Evolutionary conservation across 148 eudicot species (phyloP).

Genomic region (Amaranthus cruentus): DNA sequence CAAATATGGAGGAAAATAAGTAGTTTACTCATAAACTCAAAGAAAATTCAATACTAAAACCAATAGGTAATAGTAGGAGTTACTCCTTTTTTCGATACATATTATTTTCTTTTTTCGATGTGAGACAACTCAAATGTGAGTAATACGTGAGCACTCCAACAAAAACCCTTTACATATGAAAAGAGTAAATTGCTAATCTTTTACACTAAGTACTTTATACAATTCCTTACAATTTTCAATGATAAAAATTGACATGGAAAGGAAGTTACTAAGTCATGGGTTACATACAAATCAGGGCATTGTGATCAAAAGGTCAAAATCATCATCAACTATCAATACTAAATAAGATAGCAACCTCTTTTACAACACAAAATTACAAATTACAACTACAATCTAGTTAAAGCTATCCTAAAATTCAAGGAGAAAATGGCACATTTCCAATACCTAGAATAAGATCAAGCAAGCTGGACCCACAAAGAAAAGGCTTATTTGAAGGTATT

Average conservation of each 20-base stretch:
- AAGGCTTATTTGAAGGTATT: slow-evolving; percentile 48
- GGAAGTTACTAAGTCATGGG: neutral
- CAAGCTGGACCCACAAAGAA: slow-evolving; percentile 54
- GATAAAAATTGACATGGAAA: neutral
- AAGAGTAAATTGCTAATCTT: no score
- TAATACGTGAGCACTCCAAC: no score
- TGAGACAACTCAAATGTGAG: no score
- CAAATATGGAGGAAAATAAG: no score
- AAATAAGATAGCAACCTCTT: slow-evolving; percentile 11
- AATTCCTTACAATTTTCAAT: no score
- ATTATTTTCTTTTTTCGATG: no score
- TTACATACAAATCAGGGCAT: neutral
- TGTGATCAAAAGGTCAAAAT: slow-evolving; percentile 11
- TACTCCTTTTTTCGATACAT: no score
- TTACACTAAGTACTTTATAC: no score
- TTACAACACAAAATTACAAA: slow-evolving; percentile 6
- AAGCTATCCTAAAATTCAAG: slow-evolving; percentile 17
- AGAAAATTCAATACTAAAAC: no score
- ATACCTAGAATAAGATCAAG: slow-evolving; percentile 19
- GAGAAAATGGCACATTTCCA: slow-evolving; percentile 27
- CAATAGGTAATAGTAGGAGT: no score
- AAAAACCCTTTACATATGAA: no score
- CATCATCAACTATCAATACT: slow-evolving; percentile 10
- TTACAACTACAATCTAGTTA: neutral
- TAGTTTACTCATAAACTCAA: no score